These are phyloP conservation scores for Tricholoma matsutake DNA, from an alignment of 768 basidiomycete species.

Conservation along the genomic window DNA sequence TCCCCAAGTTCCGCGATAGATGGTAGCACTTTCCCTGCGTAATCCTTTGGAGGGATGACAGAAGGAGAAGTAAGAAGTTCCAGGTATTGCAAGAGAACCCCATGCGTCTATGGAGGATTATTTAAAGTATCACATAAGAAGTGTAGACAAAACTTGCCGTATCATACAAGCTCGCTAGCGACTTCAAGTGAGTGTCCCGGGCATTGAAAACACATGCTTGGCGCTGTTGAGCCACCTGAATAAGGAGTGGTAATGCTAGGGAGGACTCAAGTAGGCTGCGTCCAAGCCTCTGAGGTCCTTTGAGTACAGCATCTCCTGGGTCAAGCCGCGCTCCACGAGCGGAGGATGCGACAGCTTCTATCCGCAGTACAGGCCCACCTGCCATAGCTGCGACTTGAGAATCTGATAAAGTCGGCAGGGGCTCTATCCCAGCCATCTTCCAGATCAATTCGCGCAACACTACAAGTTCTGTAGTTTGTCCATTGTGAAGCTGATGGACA, in stretches of 20 bases:
- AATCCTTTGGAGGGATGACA: conserved; percentile 67
- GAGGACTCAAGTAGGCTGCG: conserved; percentile 62
- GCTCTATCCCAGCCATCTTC: conserved; percentile 95
- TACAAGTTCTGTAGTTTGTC: conserved; percentile 83
- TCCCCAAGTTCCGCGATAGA: conserved; percentile 68
- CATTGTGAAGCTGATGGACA: conserved; percentile 83
- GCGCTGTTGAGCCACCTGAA: conserved; percentile 90
- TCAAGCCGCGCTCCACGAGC: conserved; percentile 75
- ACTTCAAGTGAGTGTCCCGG: conserved; percentile 77
- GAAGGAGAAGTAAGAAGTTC: conserved; percentile 78
- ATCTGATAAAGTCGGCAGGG: conserved; percentile 85
- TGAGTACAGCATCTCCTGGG: conserved; percentile 58
- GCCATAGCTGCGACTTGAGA: conserved; percentile 88
- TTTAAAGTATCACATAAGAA: conserved; percentile 12
- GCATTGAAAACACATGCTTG: conserved; percentile 79
- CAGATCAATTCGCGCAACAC: conserved; percentile 91
- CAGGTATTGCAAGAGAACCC: conserved; percentile 87
- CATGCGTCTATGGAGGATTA: conserved; percentile 64
- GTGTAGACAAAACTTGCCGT: conserved; percentile 51
- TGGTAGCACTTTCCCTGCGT: conserved; percentile 72
- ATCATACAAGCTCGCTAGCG: conserved; percentile 85
- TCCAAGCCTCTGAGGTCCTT: conserved; percentile 66
- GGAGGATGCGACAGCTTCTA: conserved; percentile 81
- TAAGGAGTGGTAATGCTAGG: conserved; percentile 83
- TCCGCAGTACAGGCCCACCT: conserved; percentile 82